Evolutionary conservation across 495 filamentous ascomycete genomes (phyloP), one percentile per base, ranked within the genome.

Genomic region (Penicillium nucicola): DNA sequence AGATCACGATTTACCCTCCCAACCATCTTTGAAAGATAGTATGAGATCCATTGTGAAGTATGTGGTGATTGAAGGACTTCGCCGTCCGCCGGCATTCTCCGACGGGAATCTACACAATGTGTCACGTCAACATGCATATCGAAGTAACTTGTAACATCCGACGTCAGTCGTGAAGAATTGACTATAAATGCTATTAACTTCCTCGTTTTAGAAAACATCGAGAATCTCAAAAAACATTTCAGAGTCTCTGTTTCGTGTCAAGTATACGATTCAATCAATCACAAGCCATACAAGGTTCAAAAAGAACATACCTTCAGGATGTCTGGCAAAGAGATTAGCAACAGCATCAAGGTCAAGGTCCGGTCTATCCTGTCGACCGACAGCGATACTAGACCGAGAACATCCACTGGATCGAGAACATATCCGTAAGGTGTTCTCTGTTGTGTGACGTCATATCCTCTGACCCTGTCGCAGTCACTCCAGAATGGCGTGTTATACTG

Each of bases 351-450:
- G 45, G 41, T 36, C 13, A 57, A 53, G 41, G 45, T 57, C 17
- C 40, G 37, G 15, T 48, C 55, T n/a, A 53, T 57, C 4, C 10
- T 57, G 20, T 46, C 55, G 8, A 17, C 40, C 7, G 25, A 28
- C 25, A 25, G 32, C 28, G 50, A 53, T 22, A 30, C 44, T 41
- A 53, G 23, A 40, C 33, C 55, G 25, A 55, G 34, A 49, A 40
- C 12, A 9, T 41, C 35, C 41, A 53, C 32, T 45, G 41, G 47
- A 20, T 50, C 50, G 55, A 53, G 55, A 53, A 53, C 55, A 40
- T 41, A 45, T 12, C 34, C 52, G 55, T 53, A 57, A 57, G 55
- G 45, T 57, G 55, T 53, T 53, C 50, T 53, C 41, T 15, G 33
- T 18, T 35, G 34, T 8, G 34, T 45, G 42, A 36, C 11, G 36